A percentile compares a stretch with the other conserved stretches of the same genome.
Conservation (phyloP, 2,329 filamentous ascomycete genomes). For the Colletotrichum siamense region DNA sequence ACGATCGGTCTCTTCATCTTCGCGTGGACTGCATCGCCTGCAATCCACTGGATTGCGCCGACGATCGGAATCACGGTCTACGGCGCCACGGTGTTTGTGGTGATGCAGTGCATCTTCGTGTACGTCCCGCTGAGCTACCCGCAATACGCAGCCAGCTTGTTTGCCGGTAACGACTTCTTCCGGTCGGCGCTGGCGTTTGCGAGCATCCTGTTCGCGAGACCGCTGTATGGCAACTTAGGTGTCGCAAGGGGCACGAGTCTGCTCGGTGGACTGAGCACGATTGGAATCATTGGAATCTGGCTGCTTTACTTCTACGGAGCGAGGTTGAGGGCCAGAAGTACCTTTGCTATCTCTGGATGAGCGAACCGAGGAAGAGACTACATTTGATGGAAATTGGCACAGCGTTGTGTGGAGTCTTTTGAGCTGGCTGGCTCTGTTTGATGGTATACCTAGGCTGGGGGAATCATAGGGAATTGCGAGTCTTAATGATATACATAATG, state of each 20-base stretch:
- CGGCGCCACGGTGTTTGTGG: constrained; percentile 54
- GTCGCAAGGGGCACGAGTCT: constrained; percentile 62
- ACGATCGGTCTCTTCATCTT: constrained; percentile 67
- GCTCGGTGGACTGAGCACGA: constrained; percentile 58
- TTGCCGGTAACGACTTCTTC: constrained; percentile 67
- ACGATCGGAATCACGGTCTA: constrained; percentile 64
- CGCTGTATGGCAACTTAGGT: constrained; percentile 64
- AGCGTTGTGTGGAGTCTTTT: not conserved
- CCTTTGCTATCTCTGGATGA: constrained; percentile 52
- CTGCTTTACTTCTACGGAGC: constrained; percentile 63
- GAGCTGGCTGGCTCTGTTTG: not conserved
- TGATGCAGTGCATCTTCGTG: constrained; percentile 66
- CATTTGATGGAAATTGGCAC: not conserved
- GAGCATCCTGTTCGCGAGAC: constrained; percentile 64
- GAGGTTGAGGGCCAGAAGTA: constrained; percentile 58
- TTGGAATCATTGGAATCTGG: constrained; percentile 65
- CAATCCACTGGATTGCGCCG: constrained; percentile 59
- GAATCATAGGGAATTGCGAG: not conserved
- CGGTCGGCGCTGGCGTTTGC: constrained; percentile 63
- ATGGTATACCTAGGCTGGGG: not conserved
- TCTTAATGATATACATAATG: not conserved
- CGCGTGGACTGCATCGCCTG: constrained; percentile 59
- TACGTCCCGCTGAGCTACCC: constrained; percentile 64
- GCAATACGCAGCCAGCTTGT: constrained; percentile 62
- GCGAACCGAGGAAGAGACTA: not conserved